Percentiles rank a stretch among this genome's conserved stretches.
Evolutionary conservation across 768 basidiomycete species (phyloP).

Genomic region (Termitomyces sp.): DNA sequence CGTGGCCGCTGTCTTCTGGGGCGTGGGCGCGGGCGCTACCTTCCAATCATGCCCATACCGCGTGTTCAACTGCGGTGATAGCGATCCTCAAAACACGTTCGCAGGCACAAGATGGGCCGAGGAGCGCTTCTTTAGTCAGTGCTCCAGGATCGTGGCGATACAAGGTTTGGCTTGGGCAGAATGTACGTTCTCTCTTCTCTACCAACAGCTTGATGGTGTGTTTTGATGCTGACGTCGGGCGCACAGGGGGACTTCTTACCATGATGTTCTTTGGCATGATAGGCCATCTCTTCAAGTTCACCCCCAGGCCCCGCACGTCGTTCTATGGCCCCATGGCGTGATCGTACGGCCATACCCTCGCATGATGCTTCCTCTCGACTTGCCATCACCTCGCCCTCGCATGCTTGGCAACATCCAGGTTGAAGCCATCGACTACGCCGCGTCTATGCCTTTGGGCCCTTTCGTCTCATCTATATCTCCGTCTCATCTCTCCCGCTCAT

Average conservation of each 20-base stretch:
- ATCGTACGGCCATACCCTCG: no score
- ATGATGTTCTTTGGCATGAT: slow-evolving; percentile 13
- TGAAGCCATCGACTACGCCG: background rate
- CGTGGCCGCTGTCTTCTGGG: slow-evolving; percentile 13
- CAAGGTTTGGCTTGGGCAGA: slow-evolving; percentile 12
- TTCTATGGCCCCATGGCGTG: slow-evolving; percentile 7
- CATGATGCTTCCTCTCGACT: background rate
- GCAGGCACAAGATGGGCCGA: slow-evolving; percentile 6
- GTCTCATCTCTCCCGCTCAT: background rate
- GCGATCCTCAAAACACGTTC: slow-evolving; percentile 2
- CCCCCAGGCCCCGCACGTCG: slow-evolving; percentile 1
- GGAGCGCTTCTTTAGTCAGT: slow-evolving; percentile 13
- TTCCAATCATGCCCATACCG: slow-evolving; percentile 12
- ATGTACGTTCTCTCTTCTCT: background rate
- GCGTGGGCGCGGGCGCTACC: slow-evolving; percentile 6
- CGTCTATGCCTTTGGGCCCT: no score
- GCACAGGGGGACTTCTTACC: slow-evolving; percentile 7
- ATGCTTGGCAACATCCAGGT: background rate
- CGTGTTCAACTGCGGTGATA: slow-evolving; percentile 2
- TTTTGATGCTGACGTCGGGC: background rate
- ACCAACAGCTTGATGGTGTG: no score
- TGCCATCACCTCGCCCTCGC: background rate
- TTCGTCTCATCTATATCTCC: background rate
- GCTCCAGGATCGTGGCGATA: slow-evolving; percentile 11
- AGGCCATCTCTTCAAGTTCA: slow-evolving; percentile 1